Base-by-base conservation (phyloP, 2,329 filamentous ascomycete genomes). In the Lecanicillium sp. region DNA sequence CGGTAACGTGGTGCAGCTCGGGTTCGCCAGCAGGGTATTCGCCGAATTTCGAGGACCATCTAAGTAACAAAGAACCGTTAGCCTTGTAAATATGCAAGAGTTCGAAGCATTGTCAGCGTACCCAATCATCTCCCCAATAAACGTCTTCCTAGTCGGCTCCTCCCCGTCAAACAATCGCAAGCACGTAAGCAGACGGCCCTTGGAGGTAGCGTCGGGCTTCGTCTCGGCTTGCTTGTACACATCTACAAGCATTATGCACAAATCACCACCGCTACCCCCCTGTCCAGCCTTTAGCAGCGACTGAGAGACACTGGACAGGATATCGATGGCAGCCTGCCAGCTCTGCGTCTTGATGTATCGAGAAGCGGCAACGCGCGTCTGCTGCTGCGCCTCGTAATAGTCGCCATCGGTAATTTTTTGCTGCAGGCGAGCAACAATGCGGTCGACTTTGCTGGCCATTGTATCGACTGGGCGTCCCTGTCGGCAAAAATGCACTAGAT, bases 381-480 rank as follows among this genome's bases (percentile, higher is more conserved):
- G 92, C 64, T 98, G 92, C 66, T 96, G 90, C 42, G 92, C 92
- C 74, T 98, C 92, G 69, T 98, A 98, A 73, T 79, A 95, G 59
- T 92, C 83, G 54, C 89, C 90, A 62, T 94, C 87, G 49, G 78
- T 72, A 62, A 95, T 95, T 63, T 87, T 90, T 63, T 84, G 72
- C 65, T 90, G 85, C 59, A 95, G 80, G 18, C 75, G 71, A 41
- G 69, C 58, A 50, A 78, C 75, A 59, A 78, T 78, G 33, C 58
- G 57, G 31, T 64, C 59, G 48, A 63, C 61, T 46, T 64, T 63
- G 52, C 47, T 62, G 37, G 61, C 58, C 61, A 64, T 64, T 25
- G 7, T 25, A 11, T 11, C 7, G 22, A 11, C 22, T 25, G 22
- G 22, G 22, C 22, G 22, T 25, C 22, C 22, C 11, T 25, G 22